These are phyloP conservation scores for Geoglossum glabrum DNA, from an alignment of 495 filamentous ascomycete species.

Conservation along the genomic window DNA sequence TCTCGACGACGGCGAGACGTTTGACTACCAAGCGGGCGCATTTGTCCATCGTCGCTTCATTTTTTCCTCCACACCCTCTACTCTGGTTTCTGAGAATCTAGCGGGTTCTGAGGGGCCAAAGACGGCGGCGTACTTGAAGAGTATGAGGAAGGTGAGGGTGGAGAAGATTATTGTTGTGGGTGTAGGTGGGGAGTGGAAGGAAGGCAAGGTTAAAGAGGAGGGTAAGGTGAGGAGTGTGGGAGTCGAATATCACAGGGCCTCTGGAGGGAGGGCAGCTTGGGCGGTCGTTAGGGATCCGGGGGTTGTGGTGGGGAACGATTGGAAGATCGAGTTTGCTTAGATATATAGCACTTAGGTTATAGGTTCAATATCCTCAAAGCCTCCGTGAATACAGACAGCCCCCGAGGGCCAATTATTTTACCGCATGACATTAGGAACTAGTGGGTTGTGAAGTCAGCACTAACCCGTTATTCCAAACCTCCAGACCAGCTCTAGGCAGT, in stretches of 20 bases:
- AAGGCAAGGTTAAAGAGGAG: slow-evolving; percentile 47
- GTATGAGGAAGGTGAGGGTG: slow-evolving; percentile 53
- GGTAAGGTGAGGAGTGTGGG: slow-evolving; percentile 28
- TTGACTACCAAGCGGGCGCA: slow-evolving; percentile 64
- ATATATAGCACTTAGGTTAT: too few relatives aligned
- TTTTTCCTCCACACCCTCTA: slow-evolving; percentile 27
- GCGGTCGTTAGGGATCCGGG: slow-evolving; percentile 64
- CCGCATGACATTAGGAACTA: too few relatives aligned
- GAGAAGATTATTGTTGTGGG: slow-evolving; percentile 70
- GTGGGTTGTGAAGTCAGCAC: too few relatives aligned
- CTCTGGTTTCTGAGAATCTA: slow-evolving; percentile 21
- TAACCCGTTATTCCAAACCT: too few relatives aligned
- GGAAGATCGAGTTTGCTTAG: slow-evolving; percentile 47
- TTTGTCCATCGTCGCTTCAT: slow-evolving; percentile 69
- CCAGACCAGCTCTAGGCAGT: too few relatives aligned
- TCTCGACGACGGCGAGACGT: slow-evolving; percentile 84
- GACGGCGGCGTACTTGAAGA: slow-evolving; percentile 53
- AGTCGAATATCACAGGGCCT: slow-evolving; percentile 39
- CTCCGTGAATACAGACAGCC: too few relatives aligned
- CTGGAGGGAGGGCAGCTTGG: slow-evolving; percentile 46
- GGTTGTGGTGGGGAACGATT: slow-evolving; percentile 56
- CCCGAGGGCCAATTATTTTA: too few relatives aligned
- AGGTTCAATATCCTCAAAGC: too few relatives aligned
- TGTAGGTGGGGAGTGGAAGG: slow-evolving; percentile 43
- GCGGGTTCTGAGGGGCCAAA: slow-evolving; percentile 14